Evolutionary conservation across 257 asterid genomes (phyloP).

Genomic region (Solanum sparsipilum): DNA sequence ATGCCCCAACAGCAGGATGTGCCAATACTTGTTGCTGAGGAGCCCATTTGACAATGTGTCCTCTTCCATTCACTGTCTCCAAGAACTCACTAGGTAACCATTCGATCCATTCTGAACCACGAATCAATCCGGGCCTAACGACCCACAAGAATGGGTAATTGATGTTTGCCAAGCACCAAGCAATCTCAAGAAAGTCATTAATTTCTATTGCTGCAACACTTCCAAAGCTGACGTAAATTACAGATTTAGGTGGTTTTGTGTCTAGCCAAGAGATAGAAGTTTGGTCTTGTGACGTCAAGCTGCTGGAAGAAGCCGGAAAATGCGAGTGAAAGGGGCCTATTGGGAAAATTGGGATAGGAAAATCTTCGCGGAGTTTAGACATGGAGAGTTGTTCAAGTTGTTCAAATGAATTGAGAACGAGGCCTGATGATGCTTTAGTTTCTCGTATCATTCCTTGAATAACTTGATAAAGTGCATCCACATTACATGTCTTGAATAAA

Average conservation of each 20-base stretch:
- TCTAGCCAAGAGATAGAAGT: constrained; percentile 40
- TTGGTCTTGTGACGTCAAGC: constrained; percentile 17
- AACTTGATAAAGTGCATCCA: constrained; percentile 1
- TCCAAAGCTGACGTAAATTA: constrained; percentile 36
- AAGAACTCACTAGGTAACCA: constrained; percentile 13
- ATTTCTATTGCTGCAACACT: constrained; percentile 19
- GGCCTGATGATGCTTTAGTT: constrained; percentile 30
- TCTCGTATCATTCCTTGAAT: constrained; percentile 10
- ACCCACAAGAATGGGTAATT: constrained; percentile 38
- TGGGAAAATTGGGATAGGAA: constrained; percentile 14
- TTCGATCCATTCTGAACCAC: neutral
- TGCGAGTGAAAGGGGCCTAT: too few species aligned
- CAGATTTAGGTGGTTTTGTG: constrained; percentile 20
- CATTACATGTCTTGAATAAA: neutral
- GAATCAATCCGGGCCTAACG: constrained; percentile 16
- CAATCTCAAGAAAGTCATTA: constrained; percentile 23
- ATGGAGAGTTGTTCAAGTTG: constrained; percentile 27
- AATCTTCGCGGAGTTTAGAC: constrained; percentile 10
- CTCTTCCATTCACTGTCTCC: neutral
- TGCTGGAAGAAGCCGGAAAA: constrained; percentile 15
- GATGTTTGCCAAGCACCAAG: constrained; percentile 21
- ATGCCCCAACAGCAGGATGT: constrained; percentile 14
- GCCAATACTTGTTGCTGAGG: constrained; percentile 10
- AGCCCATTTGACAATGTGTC: constrained; percentile 5
- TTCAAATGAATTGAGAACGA: constrained; percentile 25